Evolutionary conservation across 345 rosid species (phyloP).

Genomic region (Gossypium turneri): DNA sequence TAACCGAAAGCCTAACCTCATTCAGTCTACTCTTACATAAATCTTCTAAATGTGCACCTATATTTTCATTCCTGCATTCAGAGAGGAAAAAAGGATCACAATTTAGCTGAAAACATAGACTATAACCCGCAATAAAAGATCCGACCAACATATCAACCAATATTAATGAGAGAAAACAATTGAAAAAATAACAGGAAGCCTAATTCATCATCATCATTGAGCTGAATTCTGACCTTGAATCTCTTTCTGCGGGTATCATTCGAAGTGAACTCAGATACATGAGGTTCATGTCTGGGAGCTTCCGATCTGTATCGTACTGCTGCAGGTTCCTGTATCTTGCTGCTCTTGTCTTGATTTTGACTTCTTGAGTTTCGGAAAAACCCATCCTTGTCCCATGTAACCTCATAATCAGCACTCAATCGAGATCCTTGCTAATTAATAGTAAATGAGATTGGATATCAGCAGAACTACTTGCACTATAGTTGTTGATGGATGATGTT

Average conservation of each 20-base stretch:
- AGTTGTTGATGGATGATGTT: neutral
- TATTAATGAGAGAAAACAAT: neutral
- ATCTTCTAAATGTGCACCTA: neutral
- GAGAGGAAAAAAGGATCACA: neutral
- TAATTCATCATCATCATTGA: neutral
- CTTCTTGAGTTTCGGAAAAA: conserved; percentile 56
- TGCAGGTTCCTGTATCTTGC: conserved; percentile 28
- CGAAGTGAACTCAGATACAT: conserved; percentile 26
- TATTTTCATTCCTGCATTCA: conserved; percentile 19
- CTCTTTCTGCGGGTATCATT: conserved; percentile 68
- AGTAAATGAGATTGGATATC: conserved; percentile 4
- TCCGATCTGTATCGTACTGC: conserved; percentile 37
- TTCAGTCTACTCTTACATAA: neutral
- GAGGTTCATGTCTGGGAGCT: conserved; percentile 33
- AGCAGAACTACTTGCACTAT: neutral
- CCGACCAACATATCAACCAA: neutral
- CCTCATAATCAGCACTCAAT: conserved; percentile 75
- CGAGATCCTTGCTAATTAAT: conserved; percentile 73
- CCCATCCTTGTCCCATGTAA: conserved; percentile 75
- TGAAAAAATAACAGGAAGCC: neutral
- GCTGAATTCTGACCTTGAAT: conserved; percentile 57
- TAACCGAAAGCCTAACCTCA: neutral
- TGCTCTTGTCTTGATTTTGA: conserved; percentile 35
- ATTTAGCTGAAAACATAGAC: neutral
- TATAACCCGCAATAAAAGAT: neutral